Conservation (phyloP, 2,329 filamentous ascomycete genomes). For the Trichoderma sp. region DNA sequence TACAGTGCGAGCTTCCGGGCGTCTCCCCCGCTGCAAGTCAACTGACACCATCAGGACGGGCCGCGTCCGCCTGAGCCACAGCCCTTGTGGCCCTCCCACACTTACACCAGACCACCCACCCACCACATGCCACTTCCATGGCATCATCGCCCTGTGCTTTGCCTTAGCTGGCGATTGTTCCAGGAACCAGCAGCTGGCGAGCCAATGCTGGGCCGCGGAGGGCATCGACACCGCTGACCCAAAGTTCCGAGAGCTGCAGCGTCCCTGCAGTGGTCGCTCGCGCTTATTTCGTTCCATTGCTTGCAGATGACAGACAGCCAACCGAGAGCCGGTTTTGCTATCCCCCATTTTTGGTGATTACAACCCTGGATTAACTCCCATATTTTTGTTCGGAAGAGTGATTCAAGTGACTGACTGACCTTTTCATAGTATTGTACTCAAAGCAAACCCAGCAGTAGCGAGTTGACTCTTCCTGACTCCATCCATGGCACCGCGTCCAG, state of each 20-base stretch:
- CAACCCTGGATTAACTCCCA: neutral
- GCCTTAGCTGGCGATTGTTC: neutral
- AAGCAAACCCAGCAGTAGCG: neutral
- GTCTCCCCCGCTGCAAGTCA: neutral
- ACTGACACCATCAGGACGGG: conserved; percentile 11
- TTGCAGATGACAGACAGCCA: neutral
- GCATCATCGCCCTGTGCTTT: neutral
- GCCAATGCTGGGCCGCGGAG: conserved; percentile 12
- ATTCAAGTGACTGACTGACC: neutral
- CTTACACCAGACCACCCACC: neutral
- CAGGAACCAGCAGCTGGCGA: neutral
- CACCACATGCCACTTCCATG: neutral
- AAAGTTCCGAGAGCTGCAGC: conserved; percentile 15
- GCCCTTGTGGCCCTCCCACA: neutral
- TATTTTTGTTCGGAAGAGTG: neutral
- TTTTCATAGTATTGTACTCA: neutral
- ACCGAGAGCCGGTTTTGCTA: neutral
- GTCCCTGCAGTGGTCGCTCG: conserved; percentile 21
- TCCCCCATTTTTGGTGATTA: neutral
- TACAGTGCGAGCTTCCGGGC: neutral
- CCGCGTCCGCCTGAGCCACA: conserved; percentile 13
- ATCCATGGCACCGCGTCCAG: neutral
- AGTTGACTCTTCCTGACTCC: neutral
- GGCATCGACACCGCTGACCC: neutral
- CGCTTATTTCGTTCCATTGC: neutral